Evolutionary conservation across 164 flowering plant genomes (phyloP).

Genomic region (Vitis labrusca): DNA sequence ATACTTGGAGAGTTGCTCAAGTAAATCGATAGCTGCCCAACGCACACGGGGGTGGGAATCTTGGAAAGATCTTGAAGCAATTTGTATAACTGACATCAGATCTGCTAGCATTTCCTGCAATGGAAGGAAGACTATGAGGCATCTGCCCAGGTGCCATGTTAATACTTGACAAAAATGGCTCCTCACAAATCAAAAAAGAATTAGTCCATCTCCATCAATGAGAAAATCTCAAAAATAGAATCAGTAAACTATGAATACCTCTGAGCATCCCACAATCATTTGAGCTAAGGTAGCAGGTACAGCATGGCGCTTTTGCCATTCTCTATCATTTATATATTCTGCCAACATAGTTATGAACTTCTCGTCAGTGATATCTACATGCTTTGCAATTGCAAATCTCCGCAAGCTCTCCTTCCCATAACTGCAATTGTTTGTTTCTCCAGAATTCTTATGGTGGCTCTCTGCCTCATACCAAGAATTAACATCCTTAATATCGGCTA

Average conservation of each 20-base stretch:
- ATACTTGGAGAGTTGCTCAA: slow-evolving; percentile 39
- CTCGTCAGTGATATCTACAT: too few species aligned
- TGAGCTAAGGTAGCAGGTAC: slow-evolving; percentile 31
- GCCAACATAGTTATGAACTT: too few species aligned
- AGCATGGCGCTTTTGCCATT: slow-evolving; percentile 36
- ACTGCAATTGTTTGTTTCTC: slow-evolving; percentile 23
- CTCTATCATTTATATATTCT: neutral
- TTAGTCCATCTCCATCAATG: too few species aligned
- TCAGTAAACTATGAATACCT: slow-evolving; percentile 12
- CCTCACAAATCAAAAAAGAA: neutral
- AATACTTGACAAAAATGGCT: too few species aligned
- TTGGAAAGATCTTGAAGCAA: slow-evolving; percentile 30
- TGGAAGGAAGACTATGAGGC: too few species aligned
- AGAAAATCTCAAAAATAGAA: too few species aligned
- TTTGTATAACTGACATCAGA: slow-evolving; percentile 23
- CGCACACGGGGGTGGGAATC: slow-evolving; percentile 37
- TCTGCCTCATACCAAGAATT: slow-evolving; percentile 26
- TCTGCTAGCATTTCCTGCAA: slow-evolving; percentile 29
- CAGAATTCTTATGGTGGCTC: slow-evolving; percentile 27
- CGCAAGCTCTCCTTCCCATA: slow-evolving; percentile 32
- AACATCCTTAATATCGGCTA: slow-evolving; percentile 29
- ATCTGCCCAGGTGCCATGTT: too few species aligned
- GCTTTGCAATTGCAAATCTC: slow-evolving; percentile 21
- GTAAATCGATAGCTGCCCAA: slow-evolving; percentile 46
- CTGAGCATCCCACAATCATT: slow-evolving; percentile 31